phyloP scores from a whole-genome alignment of 2,329 filamentous ascomycete genomes.

The Exutisphaerella laricina region DNA sequence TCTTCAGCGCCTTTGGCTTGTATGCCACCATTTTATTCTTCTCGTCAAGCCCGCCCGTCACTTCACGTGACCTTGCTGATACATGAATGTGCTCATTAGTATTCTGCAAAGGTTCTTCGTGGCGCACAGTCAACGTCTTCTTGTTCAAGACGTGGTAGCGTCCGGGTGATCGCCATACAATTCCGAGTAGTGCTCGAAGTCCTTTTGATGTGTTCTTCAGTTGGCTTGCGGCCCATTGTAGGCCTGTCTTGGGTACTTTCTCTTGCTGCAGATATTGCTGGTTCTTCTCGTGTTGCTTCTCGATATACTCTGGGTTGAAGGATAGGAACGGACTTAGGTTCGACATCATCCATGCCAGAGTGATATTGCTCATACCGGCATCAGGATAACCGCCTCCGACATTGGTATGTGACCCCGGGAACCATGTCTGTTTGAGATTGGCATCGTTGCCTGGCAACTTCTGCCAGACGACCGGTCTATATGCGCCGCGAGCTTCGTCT shows the following conservation, averaged over 20 bases:
- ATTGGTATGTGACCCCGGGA: conserved; percentile 50
- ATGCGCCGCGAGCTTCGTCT: conserved; percentile 48
- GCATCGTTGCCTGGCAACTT: conserved; percentile 20
- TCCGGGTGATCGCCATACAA: conserved; percentile 8
- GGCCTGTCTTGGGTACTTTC: conserved; percentile 9
- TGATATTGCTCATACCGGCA: conserved; percentile 32
- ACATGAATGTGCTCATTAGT: conserved; percentile 14
- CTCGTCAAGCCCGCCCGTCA: conserved; percentile 12
- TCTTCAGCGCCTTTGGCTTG: conserved; percentile 11
- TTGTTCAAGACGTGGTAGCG: conserved; percentile 14
- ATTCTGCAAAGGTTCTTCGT: conserved; percentile 11
- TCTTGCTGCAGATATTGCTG: conserved; percentile 5
- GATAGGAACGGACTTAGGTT: conserved; percentile 27
- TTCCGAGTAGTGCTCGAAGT: conserved; percentile 10
- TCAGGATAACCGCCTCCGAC: conserved; percentile 44
- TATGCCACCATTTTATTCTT: conserved; percentile 8
- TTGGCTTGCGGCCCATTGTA: conserved; percentile 11
- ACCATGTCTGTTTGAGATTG: conserved; percentile 49
- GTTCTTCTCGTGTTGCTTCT: conserved; percentile 13
- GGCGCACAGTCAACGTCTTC: conserved; percentile 9
- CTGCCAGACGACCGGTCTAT: conserved; percentile 48
- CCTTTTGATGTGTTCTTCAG: conserved; percentile 11
- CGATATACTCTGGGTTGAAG: conserved; percentile 30
- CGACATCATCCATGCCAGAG: conserved; percentile 40
- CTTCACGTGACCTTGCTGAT: conserved; percentile 8